Percentiles rank a stretch among this genome's conserved stretches.
phyloP scores from a whole-genome alignment of 306 rosid species.

The Luffa acutangula region DNA sequence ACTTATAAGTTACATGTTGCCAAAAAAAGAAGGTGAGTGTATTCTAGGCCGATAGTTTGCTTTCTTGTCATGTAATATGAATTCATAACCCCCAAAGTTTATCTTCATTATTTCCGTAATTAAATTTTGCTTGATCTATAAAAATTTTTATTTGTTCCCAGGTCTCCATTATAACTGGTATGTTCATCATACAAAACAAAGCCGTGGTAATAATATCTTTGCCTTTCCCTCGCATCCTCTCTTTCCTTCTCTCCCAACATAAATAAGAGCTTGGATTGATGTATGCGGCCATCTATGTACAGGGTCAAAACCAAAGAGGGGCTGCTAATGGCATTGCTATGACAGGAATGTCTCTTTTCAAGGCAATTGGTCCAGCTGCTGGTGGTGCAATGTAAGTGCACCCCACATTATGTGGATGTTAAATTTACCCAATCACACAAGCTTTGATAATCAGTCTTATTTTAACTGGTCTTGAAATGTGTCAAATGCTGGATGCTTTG shows the following conservation, averaged over 20 bases:
- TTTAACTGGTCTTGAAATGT: not conserved
- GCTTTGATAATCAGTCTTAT: not conserved
- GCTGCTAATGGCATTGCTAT: slow-evolving; percentile 85
- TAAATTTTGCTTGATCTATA: not conserved
- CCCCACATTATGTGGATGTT: not conserved
- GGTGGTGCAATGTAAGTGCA: slow-evolving; percentile 74
- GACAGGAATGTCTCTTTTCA: slow-evolving; percentile 76
- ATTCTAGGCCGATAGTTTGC: not conserved
- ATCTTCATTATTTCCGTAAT: not conserved
- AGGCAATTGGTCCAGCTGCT: slow-evolving; percentile 77
- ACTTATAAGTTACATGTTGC: not conserved
- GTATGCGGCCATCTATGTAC: slow-evolving; percentile 8
- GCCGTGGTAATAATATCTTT: slow-evolving; percentile 53
- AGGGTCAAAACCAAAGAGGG: slow-evolving; percentile 84
- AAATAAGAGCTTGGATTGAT: not conserved
- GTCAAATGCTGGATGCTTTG: not conserved
- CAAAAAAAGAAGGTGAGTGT: not conserved
- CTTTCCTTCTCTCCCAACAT: not conserved
- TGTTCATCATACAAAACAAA: slow-evolving; percentile 67
- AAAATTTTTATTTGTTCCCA: slow-evolving; percentile 1
- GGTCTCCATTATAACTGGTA: slow-evolving; percentile 39
- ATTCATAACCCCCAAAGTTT: not conserved
- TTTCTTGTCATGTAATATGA: not conserved
- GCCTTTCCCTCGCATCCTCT: not conserved
- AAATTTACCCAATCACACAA: not conserved